Evolutionary conservation across 306 rosid species (phyloP).

Genomic region (Vicia sativa): DNA sequence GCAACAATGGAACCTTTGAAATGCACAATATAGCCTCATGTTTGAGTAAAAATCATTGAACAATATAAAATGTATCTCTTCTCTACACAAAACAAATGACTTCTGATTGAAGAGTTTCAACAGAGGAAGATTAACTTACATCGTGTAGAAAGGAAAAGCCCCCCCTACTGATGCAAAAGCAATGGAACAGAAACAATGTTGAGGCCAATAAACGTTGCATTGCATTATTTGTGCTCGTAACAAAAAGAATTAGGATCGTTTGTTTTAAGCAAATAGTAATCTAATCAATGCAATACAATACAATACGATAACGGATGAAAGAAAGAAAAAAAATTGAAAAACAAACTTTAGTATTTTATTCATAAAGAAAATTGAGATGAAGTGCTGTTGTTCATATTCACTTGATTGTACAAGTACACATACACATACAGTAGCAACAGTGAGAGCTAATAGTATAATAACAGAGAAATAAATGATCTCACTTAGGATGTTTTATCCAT

Average conservation of each 20-base stretch:
- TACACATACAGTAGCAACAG: constrained; percentile 1
- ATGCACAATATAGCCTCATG: no score
- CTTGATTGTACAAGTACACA: constrained; percentile 13
- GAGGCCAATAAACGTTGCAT: no score
- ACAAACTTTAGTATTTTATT: constrained; percentile 3
- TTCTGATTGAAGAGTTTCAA: no score
- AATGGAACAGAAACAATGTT: no score
- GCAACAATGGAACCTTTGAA: no score
- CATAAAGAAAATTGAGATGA: constrained; percentile 11
- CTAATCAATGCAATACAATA: not conserved
- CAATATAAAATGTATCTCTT: no score
- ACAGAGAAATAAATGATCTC: constrained; percentile 31
- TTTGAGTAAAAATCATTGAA: no score
- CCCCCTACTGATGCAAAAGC: no score
- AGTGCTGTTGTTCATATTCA: constrained; percentile 8
- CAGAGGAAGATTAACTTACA: no score
- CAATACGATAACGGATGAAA: constrained; percentile 15
- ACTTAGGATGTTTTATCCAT: constrained; percentile 77
- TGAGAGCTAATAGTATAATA: constrained; percentile 29
- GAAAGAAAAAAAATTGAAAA: not conserved
- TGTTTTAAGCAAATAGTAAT: not conserved
- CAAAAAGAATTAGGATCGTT: no score
- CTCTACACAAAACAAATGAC: no score
- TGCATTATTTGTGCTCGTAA: not conserved
- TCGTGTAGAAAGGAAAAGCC: no score